phyloP scores from a whole-genome alignment of 2,329 filamentous ascomycete species.

The Botrytis pseudocinerea region DNA sequence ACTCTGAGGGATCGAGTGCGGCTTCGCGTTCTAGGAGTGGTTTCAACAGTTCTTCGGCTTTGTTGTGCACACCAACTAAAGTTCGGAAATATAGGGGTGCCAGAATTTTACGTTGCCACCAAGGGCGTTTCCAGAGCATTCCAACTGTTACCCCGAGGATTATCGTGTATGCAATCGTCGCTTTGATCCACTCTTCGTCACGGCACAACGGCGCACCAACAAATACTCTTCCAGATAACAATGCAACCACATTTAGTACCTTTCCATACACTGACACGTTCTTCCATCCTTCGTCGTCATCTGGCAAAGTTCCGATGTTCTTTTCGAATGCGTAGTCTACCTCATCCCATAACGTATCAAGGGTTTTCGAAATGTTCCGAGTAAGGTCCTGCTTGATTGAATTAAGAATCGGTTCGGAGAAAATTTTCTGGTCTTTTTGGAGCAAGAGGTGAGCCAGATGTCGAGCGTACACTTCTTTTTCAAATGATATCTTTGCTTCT shows the following conservation, averaged over 20 bases:
- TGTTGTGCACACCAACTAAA: background rate
- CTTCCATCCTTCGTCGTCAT: conserved; percentile 39
- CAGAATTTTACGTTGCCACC: conserved; percentile 11
- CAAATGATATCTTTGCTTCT: conserved; percentile 14
- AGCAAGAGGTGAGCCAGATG: conserved; percentile 15
- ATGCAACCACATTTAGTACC: conserved; percentile 44
- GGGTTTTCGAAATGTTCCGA: conserved; percentile 29
- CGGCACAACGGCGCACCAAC: conserved; percentile 34
- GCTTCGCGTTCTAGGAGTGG: background rate
- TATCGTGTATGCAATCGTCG: conserved; percentile 29
- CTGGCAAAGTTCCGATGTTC: conserved; percentile 31
- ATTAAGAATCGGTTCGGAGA: conserved; percentile 16
- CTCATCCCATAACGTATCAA: conserved; percentile 35
- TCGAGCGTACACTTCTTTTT: conserved; percentile 15
- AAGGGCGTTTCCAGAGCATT: conserved; percentile 11
- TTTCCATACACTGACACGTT: conserved; percentile 36
- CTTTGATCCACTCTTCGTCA: conserved; percentile 35
- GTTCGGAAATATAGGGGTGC: conserved; percentile 17
- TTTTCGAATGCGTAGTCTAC: conserved; percentile 29
- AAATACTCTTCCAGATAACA: conserved; percentile 42
- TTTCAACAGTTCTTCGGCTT: conserved; percentile 6
- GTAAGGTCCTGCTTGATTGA: conserved; percentile 36
- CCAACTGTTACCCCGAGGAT: conserved; percentile 1
- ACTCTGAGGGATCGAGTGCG: background rate
- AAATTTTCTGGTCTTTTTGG: background rate